Evolutionary conservation across 495 filamentous ascomycete species (phyloP).

Genomic region (Chaetomium fimeti): DNA sequence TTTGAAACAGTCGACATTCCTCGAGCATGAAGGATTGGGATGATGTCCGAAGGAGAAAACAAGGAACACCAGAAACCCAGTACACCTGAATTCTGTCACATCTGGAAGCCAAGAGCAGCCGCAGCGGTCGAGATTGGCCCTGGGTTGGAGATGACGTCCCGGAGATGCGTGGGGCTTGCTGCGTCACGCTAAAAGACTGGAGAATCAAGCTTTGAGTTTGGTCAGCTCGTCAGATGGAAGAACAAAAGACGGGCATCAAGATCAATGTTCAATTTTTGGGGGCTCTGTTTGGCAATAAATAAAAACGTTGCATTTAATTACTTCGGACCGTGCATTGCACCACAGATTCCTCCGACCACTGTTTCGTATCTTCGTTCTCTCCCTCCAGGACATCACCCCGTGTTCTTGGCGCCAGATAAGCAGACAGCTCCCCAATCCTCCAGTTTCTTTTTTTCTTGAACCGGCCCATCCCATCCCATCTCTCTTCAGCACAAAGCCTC

Average conservation of each 20-base stretch:
- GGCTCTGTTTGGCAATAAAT: not conserved
- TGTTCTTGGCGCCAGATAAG: constrained; percentile 3
- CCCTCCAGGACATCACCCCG: too few relatives aligned
- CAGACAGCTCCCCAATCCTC: not conserved
- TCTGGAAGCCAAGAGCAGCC: not conserved
- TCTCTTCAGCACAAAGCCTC: not conserved
- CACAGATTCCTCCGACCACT: not conserved
- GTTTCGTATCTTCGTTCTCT: not conserved
- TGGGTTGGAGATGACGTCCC: not conserved
- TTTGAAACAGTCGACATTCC: not conserved
- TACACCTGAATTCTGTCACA: not conserved
- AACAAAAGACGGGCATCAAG: not conserved
- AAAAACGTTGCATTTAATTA: not conserved
- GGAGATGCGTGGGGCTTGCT: constrained; percentile 1
- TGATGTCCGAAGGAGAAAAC: not conserved
- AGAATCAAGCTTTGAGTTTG: not conserved
- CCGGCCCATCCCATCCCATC: not conserved
- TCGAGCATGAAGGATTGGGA: too few relatives aligned
- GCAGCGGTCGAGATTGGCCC: not conserved
- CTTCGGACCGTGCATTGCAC: too few relatives aligned
- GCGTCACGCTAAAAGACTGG: not conserved
- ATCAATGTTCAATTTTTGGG: not conserved
- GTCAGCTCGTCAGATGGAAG: not conserved
- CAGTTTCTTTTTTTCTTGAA: constrained; percentile 7
- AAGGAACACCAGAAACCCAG: not conserved